These are phyloP conservation scores for Albatrellus ellisii DNA, from an alignment of 768 basidiomycete species.

Conservation along the genomic window DNA sequence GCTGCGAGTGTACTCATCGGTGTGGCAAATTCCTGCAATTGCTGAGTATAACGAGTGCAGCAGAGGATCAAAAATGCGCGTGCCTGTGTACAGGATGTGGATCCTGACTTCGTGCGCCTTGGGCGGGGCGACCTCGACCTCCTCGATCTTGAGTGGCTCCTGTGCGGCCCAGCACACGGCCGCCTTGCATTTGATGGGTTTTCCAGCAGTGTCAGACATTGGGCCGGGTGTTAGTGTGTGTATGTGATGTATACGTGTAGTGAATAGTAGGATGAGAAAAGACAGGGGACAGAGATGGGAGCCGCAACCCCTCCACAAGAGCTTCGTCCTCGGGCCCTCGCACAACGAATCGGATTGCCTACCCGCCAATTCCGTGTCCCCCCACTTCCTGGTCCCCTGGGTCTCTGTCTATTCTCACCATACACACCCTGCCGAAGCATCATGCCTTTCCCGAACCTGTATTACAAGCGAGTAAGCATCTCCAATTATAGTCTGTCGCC, in stretches of 20 bases:
- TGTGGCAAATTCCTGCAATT: conserved; percentile 79
- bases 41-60: background rate
- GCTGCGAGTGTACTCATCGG: conserved; percentile 94
- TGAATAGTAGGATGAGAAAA: conserved; percentile 10
- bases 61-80: conserved; percentile 12
- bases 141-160: conserved; percentile 75
- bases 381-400: background rate
- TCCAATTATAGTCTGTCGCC: background rate
- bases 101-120: conserved; percentile 86
- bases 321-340: background rate
- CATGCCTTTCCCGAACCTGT: conserved; percentile 74
- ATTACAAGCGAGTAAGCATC: conserved; percentile 73
- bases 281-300: background rate
- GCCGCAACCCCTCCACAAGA: background rate
- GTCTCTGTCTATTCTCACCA: conserved; percentile 8
- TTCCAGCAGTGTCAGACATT: conserved; percentile 71
- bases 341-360: background rate
- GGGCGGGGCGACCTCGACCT: conserved; percentile 90
- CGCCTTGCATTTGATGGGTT: conserved; percentile 77
- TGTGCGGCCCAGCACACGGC: conserved; percentile 94
- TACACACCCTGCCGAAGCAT: conserved; percentile 1
- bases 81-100: conserved; percentile 83
- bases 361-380: background rate
- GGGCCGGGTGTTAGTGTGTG: conserved; percentile 8
- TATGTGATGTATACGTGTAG: conserved; percentile 17